These are phyloP conservation scores for Botryosphaeria agaves DNA, from an alignment of 2,329 filamentous ascomycete genomes.

Conservation along the genomic window DNA sequence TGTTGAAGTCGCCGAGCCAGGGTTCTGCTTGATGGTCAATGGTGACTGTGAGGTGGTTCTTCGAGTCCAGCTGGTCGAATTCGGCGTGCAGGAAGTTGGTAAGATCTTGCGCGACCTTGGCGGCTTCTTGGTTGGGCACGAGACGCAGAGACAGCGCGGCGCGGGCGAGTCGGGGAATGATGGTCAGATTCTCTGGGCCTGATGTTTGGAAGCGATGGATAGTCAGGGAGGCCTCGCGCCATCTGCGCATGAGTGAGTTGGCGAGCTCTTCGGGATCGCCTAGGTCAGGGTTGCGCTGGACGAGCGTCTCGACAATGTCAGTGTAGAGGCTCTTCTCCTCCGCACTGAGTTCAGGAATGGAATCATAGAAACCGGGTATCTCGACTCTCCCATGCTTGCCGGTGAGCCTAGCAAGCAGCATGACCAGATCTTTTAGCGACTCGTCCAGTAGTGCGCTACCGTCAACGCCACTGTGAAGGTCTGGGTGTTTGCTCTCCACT, in stretches of 20 bases:
- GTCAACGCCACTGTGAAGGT: constrained; percentile 93
- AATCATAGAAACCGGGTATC: constrained; percentile 79
- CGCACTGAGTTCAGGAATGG: constrained; percentile 55
- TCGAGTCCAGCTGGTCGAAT: constrained; percentile 59
- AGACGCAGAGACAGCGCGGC: constrained; percentile 80
- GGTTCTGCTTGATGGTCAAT: constrained; percentile 92
- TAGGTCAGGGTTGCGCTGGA: constrained; percentile 51
- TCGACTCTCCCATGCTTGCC: constrained; percentile 64
- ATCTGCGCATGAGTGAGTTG: constrained; percentile 74
- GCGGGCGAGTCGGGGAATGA: constrained; percentile 79
- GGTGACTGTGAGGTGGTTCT: constrained; percentile 63
- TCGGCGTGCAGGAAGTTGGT: constrained; percentile 49
- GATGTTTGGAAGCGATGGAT: constrained; percentile 89
- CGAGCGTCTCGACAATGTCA: constrained; percentile 63
- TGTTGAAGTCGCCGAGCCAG: constrained; percentile 84
- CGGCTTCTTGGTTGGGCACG: constrained; percentile 81
- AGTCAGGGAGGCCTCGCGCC: constrained; percentile 88
- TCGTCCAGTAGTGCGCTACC: constrained; percentile 83
- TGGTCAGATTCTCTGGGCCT: constrained; percentile 69
- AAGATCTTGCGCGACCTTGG: constrained; percentile 53
- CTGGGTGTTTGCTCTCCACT: constrained; percentile 69
- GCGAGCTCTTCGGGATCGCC: constrained; percentile 54
- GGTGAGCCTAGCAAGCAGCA: constrained; percentile 66
- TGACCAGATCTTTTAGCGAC: constrained; percentile 77
- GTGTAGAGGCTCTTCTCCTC: constrained; percentile 69